A percentile compares a stretch with the other conserved stretches of the same genome.
These are phyloP conservation scores for Glycine soja DNA, from an alignment of 306 rosid species.

Conservation along the genomic window DNA sequence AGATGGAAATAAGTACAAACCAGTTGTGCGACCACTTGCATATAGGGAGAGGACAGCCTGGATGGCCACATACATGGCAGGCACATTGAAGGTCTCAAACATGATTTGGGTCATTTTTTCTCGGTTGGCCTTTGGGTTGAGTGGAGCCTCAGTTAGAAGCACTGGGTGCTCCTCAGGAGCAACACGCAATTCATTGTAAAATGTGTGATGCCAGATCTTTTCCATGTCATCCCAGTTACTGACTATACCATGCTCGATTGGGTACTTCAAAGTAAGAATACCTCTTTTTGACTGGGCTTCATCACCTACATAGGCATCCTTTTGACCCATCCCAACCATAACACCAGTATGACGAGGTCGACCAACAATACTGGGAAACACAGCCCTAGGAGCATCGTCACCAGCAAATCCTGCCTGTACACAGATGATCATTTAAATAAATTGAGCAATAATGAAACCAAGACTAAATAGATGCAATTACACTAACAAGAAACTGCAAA, in stretches of 20 bases:
- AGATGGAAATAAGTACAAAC: conserved; percentile 52
- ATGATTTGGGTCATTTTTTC: conserved; percentile 98
- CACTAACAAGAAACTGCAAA: neutral
- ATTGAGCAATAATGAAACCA: neutral
- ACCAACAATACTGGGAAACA: conserved; percentile 96
- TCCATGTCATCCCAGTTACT: conserved; percentile 99
- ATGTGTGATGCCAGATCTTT: conserved; percentile 99
- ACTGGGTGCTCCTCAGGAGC: conserved; percentile 99
- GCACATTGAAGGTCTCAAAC: conserved; percentile 98
- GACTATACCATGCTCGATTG: conserved; percentile 97
- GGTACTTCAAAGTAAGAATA: conserved; percentile 94
- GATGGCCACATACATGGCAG: conserved; percentile 98
- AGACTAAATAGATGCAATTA: neutral
- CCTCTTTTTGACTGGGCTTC: conserved; percentile 99
- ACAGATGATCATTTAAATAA: conserved; percentile 1
- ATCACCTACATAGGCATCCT: conserved; percentile 98
- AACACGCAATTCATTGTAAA: conserved; percentile 96
- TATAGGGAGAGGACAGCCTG: conserved; percentile 96
- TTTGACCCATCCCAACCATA: conserved; percentile 99
- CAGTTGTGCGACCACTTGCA: conserved; percentile 99
- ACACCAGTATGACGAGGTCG: conserved; percentile 98
- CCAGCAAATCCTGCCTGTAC: conserved; percentile 97
- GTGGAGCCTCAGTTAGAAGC: conserved; percentile 97
- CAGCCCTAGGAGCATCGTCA: conserved; percentile 99
- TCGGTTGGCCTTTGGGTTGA: conserved; percentile 97